Conservation (phyloP, 495 filamentous ascomycete species). For the Penicillium paxilli region DNA sequence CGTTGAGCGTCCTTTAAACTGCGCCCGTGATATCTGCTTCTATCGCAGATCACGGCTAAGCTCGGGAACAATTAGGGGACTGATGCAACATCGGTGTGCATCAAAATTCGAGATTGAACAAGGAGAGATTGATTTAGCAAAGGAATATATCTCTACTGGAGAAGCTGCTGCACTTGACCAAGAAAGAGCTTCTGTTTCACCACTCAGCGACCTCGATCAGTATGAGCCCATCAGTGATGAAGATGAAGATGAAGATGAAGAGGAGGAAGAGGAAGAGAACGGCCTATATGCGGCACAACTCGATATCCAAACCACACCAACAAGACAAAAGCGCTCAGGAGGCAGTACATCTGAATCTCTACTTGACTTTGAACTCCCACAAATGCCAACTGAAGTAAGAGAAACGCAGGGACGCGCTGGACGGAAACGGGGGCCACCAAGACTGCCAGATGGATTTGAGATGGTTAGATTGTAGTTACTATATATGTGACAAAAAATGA, state of each 20-base stretch:
- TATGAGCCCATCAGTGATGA: slow-evolving; percentile 3
- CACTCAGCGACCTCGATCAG: not conserved
- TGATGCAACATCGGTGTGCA: not conserved
- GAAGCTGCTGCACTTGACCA: not conserved
- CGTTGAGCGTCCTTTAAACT: slow-evolving; percentile 17
- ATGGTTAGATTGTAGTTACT: not conserved
- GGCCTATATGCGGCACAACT: not conserved
- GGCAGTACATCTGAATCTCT: not conserved
- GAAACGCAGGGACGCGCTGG: not conserved
- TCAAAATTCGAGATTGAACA: slow-evolving; percentile 5
- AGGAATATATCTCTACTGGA: not conserved
- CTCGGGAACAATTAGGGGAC: not conserved
- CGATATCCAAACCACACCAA: not conserved
- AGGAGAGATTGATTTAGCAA: not conserved
- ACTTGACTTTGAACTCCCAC: not conserved
- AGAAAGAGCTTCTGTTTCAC: not conserved
- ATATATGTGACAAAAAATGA: too few species aligned
- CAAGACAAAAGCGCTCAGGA: not conserved
- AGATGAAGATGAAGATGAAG: slow-evolving; percentile 2
- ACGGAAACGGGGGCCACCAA: not conserved
- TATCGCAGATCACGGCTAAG: slow-evolving; percentile 7
- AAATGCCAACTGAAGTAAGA: not conserved
- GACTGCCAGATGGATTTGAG: not conserved
- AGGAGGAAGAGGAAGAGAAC: not conserved
- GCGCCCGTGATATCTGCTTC: slow-evolving; percentile 11